Conservation (phyloP, 192 early-diverging fungal species). For the Kickxella alabastrina region DNA sequence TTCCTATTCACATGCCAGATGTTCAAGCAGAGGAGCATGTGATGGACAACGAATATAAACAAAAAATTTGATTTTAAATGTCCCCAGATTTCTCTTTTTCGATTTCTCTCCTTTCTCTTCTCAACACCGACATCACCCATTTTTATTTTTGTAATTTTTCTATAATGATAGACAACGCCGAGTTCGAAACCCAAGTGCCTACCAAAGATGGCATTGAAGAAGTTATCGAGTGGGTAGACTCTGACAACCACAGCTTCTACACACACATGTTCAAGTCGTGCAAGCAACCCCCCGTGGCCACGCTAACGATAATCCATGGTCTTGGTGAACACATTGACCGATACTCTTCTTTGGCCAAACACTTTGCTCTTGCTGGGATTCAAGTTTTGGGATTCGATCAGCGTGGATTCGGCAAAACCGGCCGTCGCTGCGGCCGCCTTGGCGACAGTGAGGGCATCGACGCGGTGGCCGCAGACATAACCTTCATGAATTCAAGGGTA, state of each 20-base stretch:
- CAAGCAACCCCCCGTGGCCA: slow-evolving; percentile 42
- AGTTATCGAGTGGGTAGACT: slow-evolving; percentile 26
- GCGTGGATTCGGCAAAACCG: slow-evolving; percentile 60
- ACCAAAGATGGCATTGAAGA: slow-evolving; percentile 29
- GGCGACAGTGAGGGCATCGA: slow-evolving; percentile 49
- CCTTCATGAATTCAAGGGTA: slow-evolving; percentile 29
- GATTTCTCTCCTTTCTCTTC: neutral
- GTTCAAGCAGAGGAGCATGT: no score
- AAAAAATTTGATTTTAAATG: no score
- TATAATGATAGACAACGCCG: no score
- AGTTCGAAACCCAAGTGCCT: no score
- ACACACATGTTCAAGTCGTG: slow-evolving; percentile 25
- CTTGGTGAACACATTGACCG: slow-evolving; percentile 61
- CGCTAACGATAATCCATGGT: slow-evolving; percentile 56
- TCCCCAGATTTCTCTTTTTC: neutral
- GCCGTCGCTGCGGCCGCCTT: slow-evolving; percentile 36
- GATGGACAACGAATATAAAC: no score
- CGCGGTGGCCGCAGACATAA: slow-evolving; percentile 42
- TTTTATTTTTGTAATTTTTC: no score
- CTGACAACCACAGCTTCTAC: slow-evolving; percentile 24
- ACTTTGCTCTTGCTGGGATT: slow-evolving; percentile 54
- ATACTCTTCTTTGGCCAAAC: slow-evolving; percentile 51
- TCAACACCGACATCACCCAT: neutral
- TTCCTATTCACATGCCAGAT: no score
- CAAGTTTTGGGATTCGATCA: slow-evolving; percentile 56